phyloP scores from a whole-genome alignment of 1,139 yeast species.

The Candida mesenterica region DNA sequence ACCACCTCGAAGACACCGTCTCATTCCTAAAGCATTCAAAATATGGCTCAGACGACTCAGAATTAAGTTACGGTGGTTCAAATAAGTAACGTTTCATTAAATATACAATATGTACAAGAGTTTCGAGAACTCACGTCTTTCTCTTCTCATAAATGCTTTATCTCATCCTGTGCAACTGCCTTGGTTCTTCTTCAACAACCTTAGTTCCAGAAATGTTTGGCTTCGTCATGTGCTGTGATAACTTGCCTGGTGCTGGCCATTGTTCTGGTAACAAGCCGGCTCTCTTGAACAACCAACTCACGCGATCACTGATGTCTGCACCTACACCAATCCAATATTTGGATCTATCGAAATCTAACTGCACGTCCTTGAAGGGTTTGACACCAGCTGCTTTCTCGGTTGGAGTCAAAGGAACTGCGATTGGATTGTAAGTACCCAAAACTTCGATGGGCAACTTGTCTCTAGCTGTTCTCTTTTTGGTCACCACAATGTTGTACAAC shows the following conservation, averaged over 20 bases:
- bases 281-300: conserved; percentile 72
- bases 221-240: conserved; percentile 34
- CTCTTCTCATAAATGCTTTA: conserved; percentile 3
- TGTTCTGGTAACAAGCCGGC: conserved; percentile 72
- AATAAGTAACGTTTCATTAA: too few species aligned
- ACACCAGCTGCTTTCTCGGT: conserved; percentile 52
- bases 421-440: conserved; percentile 89
- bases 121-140: neutral
- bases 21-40: too few species aligned
- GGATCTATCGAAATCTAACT: conserved; percentile 84
- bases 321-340: conserved; percentile 98
- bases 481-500: conserved; percentile 86
- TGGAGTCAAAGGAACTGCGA: conserved; percentile 67
- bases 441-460: conserved; percentile 92
- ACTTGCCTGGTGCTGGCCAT: conserved; percentile 57
- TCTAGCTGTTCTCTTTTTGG: conserved; percentile 69
- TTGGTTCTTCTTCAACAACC: conserved; percentile 33
- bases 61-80: neutral
- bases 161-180: conserved; percentile 36
- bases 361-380: conserved; percentile 72
- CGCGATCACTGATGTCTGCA: conserved; percentile 91
- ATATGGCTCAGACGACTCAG: neutral
- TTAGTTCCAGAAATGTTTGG: conserved; percentile 28
- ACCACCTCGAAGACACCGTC: too few species aligned
- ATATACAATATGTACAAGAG: conserved; percentile 10